Percentiles rank a stretch among this genome's conserved stretches.
Conservation (phyloP, 2,329 filamentous ascomycete genomes). For the Eutypella sp. region DNA sequence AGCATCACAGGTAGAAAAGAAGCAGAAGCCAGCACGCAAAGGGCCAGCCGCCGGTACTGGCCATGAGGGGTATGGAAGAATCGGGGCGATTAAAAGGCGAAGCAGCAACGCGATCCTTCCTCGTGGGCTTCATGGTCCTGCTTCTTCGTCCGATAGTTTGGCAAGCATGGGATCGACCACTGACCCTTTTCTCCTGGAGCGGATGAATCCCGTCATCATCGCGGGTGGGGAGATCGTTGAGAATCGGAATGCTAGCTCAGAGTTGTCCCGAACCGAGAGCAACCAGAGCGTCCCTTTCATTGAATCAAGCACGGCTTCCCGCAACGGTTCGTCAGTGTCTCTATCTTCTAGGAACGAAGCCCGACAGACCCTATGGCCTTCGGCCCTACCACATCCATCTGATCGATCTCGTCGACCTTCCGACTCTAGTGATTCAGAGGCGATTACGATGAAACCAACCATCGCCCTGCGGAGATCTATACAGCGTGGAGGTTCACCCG, state of each 20-base stretch:
- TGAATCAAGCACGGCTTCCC: constrained; percentile 40
- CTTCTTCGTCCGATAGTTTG: constrained; percentile 49
- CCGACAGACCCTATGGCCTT: constrained; percentile 48
- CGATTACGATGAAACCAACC: constrained; percentile 41
- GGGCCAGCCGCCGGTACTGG: constrained; percentile 90
- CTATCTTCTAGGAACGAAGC: constrained; percentile 35
- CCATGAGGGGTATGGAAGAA: constrained; percentile 76
- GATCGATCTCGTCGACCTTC: constrained; percentile 40
- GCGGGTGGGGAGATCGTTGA: constrained; percentile 58
- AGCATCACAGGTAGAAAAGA: constrained; percentile 44
- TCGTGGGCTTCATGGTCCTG: constrained; percentile 38
- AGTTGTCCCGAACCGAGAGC: constrained; percentile 45
- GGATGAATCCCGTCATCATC: constrained; percentile 63
- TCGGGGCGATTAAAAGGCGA: constrained; percentile 57
- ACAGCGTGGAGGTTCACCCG: constrained; percentile 44
- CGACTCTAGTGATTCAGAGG: constrained; percentile 53
- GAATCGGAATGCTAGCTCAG: constrained; percentile 51
- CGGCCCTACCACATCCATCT: constrained; percentile 40
- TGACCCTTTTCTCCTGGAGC: constrained; percentile 57
- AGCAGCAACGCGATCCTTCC: constrained; percentile 53
- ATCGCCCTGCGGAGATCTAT: constrained; percentile 52
- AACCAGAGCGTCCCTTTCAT: constrained; percentile 39
- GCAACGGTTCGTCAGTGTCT: constrained; percentile 36
- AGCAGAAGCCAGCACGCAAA: constrained; percentile 58
- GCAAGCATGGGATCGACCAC: constrained; percentile 34